Percentiles rank a stretch among this genome's conserved stretches.
phyloP scores from a whole-genome alignment of 495 filamentous ascomycete genomes.

The Halenospora varia region DNA sequence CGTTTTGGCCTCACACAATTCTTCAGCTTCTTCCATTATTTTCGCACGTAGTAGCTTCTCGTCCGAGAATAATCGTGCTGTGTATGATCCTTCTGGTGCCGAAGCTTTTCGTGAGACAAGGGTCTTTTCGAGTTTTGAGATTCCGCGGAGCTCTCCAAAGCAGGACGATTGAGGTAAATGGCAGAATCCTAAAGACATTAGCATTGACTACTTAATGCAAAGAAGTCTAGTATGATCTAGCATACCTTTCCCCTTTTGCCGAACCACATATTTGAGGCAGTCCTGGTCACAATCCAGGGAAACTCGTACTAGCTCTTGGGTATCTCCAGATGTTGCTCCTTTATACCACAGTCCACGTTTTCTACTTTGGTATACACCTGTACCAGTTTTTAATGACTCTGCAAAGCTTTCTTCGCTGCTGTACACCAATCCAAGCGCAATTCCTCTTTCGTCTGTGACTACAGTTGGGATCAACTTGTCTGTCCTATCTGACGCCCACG shows the following conservation, averaged over 20 bases:
- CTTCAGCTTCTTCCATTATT: conserved; percentile 97
- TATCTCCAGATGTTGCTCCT: conserved; percentile 88
- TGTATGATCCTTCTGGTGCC: conserved; percentile 88
- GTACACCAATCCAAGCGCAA: conserved; percentile 86
- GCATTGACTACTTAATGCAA: conserved; percentile 18
- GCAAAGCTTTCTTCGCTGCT: conserved; percentile 85
- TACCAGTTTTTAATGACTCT: conserved; percentile 80
- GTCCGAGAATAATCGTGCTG: conserved; percentile 85
- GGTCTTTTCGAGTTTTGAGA: conserved; percentile 81
- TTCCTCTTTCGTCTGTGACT: conserved; percentile 83
- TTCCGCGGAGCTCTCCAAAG: conserved; percentile 79
- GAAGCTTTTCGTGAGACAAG: conserved; percentile 71
- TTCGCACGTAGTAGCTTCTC: conserved; percentile 86
- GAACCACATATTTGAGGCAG: conserved; percentile 82
- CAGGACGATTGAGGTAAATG: conserved; percentile 88
- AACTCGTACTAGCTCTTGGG: conserved; percentile 81
- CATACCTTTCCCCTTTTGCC: conserved; percentile 73
- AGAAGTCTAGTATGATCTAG: conserved; percentile 7
- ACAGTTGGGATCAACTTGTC: conserved; percentile 84
- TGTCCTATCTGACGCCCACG: conserved; percentile 72
- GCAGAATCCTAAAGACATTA: conserved; percentile 69
- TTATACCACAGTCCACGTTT: conserved; percentile 97
- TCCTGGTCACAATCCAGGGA: conserved; percentile 90
- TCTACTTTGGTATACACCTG: conserved; percentile 91
- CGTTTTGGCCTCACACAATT: conserved; percentile 79